A percentile compares a stretch with the other conserved stretches of the same genome.
phyloP scores from a whole-genome alignment of 257 asterid species.

The Galeopsis tetrahit region DNA sequence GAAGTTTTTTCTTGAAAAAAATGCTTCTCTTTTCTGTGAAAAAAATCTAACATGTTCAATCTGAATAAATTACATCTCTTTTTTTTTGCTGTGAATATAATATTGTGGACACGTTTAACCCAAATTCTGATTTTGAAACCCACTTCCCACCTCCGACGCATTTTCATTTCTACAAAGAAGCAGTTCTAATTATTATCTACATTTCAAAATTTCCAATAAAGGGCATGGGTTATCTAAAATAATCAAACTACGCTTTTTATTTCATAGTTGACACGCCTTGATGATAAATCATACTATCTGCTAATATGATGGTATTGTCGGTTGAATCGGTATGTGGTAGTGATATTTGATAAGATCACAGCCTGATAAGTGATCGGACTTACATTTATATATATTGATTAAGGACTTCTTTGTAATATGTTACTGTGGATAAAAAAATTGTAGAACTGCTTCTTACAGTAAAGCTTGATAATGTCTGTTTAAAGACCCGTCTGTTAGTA shows the following conservation, averaged over 20 bases:
- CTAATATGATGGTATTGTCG: not conserved
- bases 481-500: too few species aligned
- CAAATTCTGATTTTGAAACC: not conserved
- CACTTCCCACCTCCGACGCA: not conserved
- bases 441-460: not conserved
- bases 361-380: not conserved
- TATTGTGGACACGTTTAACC: not conserved
- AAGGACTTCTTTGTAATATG: not conserved
- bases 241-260: not conserved
- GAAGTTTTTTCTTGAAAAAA: not conserved
- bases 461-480: not conserved
- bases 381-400: not conserved
- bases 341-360: not conserved
- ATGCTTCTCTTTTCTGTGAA: too few species aligned
- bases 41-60: too few species aligned
- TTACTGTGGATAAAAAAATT: not conserved
- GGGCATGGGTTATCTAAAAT: not conserved
- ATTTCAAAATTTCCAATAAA: not conserved
- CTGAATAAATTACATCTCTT: too few species aligned
- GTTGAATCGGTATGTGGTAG: not conserved
- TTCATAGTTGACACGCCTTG: not conserved
- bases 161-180: not conserved
- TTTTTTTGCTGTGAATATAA: not conserved
- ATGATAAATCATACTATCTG: not conserved
- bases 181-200: too few species aligned